phyloP scores from a whole-genome alignment of 768 basidiomycete genomes.

The Boletales sp. region DNA sequence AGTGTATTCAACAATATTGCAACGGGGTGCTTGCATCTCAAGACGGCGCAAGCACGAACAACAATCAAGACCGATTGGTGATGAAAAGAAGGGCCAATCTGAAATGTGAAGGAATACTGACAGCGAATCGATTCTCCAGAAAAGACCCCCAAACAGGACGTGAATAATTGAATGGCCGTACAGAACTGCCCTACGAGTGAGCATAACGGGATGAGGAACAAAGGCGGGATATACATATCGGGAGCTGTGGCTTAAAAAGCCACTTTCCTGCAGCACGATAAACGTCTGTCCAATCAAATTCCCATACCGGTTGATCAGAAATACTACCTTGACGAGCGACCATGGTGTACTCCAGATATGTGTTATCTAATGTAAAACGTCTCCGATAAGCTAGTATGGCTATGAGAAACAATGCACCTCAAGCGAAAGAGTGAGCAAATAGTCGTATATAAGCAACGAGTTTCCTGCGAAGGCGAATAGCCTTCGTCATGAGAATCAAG shows the following conservation, averaged over 20 bases:
- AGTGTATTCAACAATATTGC: background rate
- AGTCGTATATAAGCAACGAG: slow-evolving; percentile 8
- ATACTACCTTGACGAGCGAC: slow-evolving; percentile 1
- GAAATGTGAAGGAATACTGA: background rate
- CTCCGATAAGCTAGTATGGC: too few relatives aligned
- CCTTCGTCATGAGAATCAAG: background rate
- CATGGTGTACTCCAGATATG: slow-evolving; percentile 7
- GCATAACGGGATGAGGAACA: background rate
- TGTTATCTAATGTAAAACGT: background rate
- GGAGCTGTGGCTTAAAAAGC: background rate
- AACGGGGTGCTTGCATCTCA: background rate
- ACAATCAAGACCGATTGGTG: background rate
- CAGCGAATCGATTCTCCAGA: background rate
- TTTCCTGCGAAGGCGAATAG: slow-evolving; percentile 2
- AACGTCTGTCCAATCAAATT: slow-evolving; percentile 6
- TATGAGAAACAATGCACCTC: slow-evolving; percentile 1
- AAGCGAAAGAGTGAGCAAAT: slow-evolving; percentile 9
- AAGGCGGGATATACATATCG: background rate
- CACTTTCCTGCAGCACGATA: slow-evolving; percentile 8
- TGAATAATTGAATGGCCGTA: background rate
- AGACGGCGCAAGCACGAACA: background rate
- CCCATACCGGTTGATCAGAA: slow-evolving; percentile 13
- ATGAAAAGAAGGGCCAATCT: too few relatives aligned
- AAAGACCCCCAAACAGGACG: background rate
- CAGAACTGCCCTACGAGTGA: slow-evolving; percentile 1